Evolutionary conservation across 495 filamentous ascomycete species (phyloP).

Genomic region (Aspergillus affinis): DNA sequence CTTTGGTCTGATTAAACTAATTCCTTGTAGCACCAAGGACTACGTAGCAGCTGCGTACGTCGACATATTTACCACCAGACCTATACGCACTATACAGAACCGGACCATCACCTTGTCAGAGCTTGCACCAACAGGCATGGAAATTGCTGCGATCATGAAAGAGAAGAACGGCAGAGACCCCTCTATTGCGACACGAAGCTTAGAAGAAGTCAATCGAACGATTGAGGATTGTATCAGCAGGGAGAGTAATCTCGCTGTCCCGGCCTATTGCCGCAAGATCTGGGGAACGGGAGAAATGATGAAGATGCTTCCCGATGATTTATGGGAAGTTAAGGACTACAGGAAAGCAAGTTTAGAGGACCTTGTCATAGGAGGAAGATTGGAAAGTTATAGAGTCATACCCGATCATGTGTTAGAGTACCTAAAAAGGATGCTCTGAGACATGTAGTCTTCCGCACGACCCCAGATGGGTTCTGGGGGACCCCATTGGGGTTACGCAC

Average conservation of each 20-base stretch:
- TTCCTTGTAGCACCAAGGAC: constrained; percentile 11
- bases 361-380: constrained; percentile 4
- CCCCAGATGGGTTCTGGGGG: too few species aligned
- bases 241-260: constrained; percentile 8
- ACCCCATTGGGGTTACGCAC: too few species aligned
- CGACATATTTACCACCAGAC: constrained; percentile 18
- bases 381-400: constrained; percentile 1
- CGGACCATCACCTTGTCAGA: constrained; percentile 19
- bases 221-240: constrained; percentile 9
- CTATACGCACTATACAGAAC: constrained; percentile 13
- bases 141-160: constrained; percentile 17
- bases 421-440: constrained; percentile 1
- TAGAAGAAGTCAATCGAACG: constrained; percentile 11
- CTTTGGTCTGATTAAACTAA: constrained; percentile 6
- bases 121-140: constrained; percentile 15
- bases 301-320: constrained; percentile 10
- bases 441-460: too few species aligned
- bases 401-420: constrained; percentile 1
- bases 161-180: constrained; percentile 10
- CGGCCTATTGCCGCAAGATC: constrained; percentile 18
- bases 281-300: constrained; percentile 20
- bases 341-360: constrained; percentile 5
- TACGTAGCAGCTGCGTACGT: constrained; percentile 25
- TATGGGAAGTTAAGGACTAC: constrained; percentile 13
- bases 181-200: constrained; percentile 9